Base-by-base conservation (phyloP, 2,329 filamentous ascomycete species). In the Coleophoma crateriformis region DNA sequence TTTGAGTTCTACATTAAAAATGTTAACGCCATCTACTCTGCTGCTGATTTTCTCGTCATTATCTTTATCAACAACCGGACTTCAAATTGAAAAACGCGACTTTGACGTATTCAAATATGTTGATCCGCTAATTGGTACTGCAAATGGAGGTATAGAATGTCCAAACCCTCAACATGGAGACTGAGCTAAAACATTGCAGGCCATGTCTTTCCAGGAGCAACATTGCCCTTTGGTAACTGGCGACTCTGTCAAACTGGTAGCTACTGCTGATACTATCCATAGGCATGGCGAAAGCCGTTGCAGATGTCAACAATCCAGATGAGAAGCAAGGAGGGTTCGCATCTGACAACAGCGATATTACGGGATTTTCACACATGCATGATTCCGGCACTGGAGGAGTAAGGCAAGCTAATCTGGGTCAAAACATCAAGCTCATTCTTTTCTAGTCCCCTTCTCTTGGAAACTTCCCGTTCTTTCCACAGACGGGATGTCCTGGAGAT, bases 381-480 rank as follows among this genome's bases (percentile, higher is more conserved):
- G 72, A 75, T 60, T 70, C 67, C 40, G 72, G 72, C 6, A 74
- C 72, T 0, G 72, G 72, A 12, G 72, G 71, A 2, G 54, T 56
- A 48, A 37, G 50, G 12, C 14, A 17, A 4, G 12, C 19, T 22
- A 15, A 43, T n/a, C n/a, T 47, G 32, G 35, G 35, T 42, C 45
- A 14, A 13, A 49, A 19, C 35, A 5, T n/a, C 38, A 19, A 22
- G 37, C 40, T 32, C 40, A 22, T 20, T 41, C 3, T 17, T 27
- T 27, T 19, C 1, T 22, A 62, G 60, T 47, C 68, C 1, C 79
- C 85, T 0, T 88, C 82, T 4, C 68, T 89, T 14, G 87, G 85
- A 13, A 88, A 88, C 60, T 90, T 90, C 47, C 82, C 87, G 0
- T 69, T 90, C 1, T 89, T 90, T 54, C 75, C 85, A 0, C 84